Evolutionary conservation across 75 land plant species (phyloP).

Genomic region (Ceratopteris richardii): DNA sequence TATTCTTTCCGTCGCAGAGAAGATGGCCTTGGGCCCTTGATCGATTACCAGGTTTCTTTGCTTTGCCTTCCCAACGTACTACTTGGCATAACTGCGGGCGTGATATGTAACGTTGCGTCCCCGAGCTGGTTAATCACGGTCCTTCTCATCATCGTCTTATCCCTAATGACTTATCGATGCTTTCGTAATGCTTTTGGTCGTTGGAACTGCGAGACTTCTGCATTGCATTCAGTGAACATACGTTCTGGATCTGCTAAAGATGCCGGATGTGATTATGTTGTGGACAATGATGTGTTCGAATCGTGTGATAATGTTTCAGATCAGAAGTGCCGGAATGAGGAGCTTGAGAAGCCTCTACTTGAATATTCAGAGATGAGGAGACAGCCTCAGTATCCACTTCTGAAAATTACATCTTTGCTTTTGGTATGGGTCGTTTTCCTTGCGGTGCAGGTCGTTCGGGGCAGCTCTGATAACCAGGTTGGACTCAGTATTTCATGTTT

Average conservation of each 20-base stretch:
- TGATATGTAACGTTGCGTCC: slow-evolving; percentile 16
- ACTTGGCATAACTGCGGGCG: slow-evolving; percentile 18
- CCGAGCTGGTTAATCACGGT: slow-evolving; percentile 18
- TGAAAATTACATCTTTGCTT: too few relatives aligned
- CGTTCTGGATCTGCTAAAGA: neutral
- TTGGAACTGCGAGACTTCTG: slow-evolving; percentile 19
- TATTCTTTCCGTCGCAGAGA: too few relatives aligned
- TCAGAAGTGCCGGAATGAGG: too few relatives aligned
- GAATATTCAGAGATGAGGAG: slow-evolving; percentile 67
- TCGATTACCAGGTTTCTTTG: too few relatives aligned
- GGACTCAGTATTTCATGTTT: too few relatives aligned
- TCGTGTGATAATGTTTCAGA: too few relatives aligned
- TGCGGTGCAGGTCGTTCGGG: too few relatives aligned
- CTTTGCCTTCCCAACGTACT: slow-evolving; percentile 23
- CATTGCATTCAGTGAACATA: too few relatives aligned
- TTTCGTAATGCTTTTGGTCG: slow-evolving; percentile 7
- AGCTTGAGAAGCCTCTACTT: too few relatives aligned
- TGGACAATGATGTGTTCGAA: slow-evolving; percentile 1
- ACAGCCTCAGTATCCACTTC: slow-evolving; percentile 75
- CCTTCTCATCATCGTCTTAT: slow-evolving; percentile 3
- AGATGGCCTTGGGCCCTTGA: too few relatives aligned
- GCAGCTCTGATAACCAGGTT: too few relatives aligned
- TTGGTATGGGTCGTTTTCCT: too few relatives aligned
- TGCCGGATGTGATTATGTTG: neutral
- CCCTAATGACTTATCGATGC: slow-evolving; percentile 11